Evolutionary conservation across 2,329 filamentous ascomycete genomes (phyloP).

Genomic region (Exophiala sp.): DNA sequence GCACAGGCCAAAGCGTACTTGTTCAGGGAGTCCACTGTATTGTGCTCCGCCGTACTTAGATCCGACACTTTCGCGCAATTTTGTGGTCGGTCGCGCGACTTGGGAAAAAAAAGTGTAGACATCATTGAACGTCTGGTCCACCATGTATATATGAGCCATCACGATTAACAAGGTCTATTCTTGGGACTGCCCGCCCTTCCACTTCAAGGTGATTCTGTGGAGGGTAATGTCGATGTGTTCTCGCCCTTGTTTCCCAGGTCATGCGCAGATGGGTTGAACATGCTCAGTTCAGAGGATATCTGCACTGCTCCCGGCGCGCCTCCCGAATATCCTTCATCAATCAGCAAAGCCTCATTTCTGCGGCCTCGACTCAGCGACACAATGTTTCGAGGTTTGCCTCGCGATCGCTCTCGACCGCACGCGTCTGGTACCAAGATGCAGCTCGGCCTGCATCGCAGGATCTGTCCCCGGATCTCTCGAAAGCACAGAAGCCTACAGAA

Average conservation of each 20-base stretch:
- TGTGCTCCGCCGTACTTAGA: no score
- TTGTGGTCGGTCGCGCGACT: neutral
- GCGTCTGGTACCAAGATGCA: neutral
- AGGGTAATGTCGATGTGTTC: constrained; percentile 3
- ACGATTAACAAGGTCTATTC: neutral
- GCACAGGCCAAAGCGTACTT: no score
- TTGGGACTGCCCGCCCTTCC: neutral
- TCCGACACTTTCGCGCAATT: no score
- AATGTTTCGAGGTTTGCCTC: neutral
- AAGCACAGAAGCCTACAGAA: neutral
- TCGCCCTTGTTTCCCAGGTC: constrained; percentile 12
- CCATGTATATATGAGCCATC: neutral
- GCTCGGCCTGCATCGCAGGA: neutral
- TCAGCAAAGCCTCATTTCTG: neutral
- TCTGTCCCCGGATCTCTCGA: neutral
- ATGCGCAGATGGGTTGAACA: constrained; percentile 25
- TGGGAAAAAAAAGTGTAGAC: constrained; percentile 15
- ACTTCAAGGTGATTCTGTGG: neutral
- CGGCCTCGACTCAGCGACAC: neutral
- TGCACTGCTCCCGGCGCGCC: constrained; percentile 2
- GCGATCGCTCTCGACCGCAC: neutral
- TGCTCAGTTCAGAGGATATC: constrained; percentile 16
- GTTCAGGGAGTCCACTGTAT: no score
- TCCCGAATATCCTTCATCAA: neutral
- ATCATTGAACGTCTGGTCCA: constrained; percentile 13